A percentile compares a stretch with the other conserved stretches of the same genome.
Conservation (phyloP, 192 early-diverging fungal species). For the Backusella sp. region DNA sequence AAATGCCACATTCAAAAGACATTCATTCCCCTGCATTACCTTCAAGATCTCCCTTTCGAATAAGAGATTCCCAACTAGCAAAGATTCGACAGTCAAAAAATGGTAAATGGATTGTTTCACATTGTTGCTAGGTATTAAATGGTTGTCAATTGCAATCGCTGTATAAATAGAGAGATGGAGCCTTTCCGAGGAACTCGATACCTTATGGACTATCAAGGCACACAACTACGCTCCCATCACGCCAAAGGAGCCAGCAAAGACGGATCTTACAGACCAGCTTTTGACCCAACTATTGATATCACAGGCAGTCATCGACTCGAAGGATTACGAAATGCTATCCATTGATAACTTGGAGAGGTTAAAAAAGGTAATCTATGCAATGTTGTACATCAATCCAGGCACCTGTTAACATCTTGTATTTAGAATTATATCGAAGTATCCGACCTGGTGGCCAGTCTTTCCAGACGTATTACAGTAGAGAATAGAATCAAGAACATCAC, state of each 20-base stretch:
- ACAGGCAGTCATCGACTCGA: constrained; percentile 54
- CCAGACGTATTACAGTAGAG: constrained; percentile 8
- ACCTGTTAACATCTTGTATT: neutral
- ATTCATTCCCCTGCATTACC: constrained; percentile 19
- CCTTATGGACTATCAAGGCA: constrained; percentile 9
- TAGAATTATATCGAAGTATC: constrained; percentile 5
- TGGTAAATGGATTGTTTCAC: neutral
- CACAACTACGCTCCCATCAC: neutral
- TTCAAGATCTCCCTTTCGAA: constrained; percentile 18
- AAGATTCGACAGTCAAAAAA: constrained; percentile 1
- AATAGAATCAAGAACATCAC: neutral
- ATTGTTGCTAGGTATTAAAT: neutral
- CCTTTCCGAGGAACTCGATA: constrained; percentile 6
- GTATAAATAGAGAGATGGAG: constrained; percentile 8
- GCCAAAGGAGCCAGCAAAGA: neutral
- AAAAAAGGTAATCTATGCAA: constrained; percentile 41
- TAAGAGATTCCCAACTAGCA: constrained; percentile 21
- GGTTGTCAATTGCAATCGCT: neutral
- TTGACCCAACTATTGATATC: constrained; percentile 41
- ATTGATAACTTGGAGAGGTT: constrained; percentile 54
- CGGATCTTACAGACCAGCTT: constrained; percentile 11
- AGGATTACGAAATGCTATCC: constrained; percentile 48
- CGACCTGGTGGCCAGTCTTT: neutral
- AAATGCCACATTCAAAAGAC: constrained; percentile 10
- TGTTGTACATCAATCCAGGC: too few species aligned